phyloP scores from a whole-genome alignment of 1,139 yeast genomes.

The Yamadazyma friedrichii region DNA sequence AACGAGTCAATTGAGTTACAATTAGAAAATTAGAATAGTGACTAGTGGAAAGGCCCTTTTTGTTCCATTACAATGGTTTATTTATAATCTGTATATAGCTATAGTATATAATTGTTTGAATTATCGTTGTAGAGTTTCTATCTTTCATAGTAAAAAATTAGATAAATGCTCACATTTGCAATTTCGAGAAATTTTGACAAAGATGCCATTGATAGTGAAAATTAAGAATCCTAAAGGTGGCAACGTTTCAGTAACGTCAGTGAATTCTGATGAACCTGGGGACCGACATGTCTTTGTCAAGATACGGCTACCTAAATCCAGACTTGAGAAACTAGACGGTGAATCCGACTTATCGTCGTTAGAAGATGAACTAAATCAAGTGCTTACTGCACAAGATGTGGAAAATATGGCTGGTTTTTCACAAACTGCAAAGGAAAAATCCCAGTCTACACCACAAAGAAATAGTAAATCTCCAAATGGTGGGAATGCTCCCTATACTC shows the following conservation, averaged over 20 bases:
- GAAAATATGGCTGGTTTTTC: background rate
- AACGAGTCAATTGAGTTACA: slow-evolving; percentile 22
- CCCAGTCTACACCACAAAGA: background rate
- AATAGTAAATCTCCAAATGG: too few relatives aligned
- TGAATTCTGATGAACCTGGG: background rate
- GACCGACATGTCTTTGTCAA: slow-evolving; percentile 11
- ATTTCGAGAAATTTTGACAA: background rate
- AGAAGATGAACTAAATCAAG: slow-evolving; percentile 19
- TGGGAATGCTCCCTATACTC: too few relatives aligned
- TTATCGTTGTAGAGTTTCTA: background rate
- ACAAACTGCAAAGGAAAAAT: background rate
- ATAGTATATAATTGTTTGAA: too few relatives aligned
- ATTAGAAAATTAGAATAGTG: slow-evolving; percentile 13
- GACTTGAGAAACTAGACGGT: slow-evolving; percentile 1
- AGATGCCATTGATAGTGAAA: slow-evolving; percentile 9
- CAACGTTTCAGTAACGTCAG: slow-evolving; percentile 7
- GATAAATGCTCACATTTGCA: background rate
- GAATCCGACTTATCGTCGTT: slow-evolving; percentile 15
- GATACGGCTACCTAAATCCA: slow-evolving; percentile 16
- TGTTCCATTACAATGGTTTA: background rate
- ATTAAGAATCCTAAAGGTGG: slow-evolving; percentile 7
- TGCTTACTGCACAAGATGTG: slow-evolving; percentile 1
- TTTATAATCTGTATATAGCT: background rate
- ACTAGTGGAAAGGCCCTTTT: too few relatives aligned
- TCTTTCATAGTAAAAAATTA: background rate